Evolutionary conservation across 2,329 filamentous ascomycete species (phyloP).

Genomic region (Aspergillus jensenii): DNA sequence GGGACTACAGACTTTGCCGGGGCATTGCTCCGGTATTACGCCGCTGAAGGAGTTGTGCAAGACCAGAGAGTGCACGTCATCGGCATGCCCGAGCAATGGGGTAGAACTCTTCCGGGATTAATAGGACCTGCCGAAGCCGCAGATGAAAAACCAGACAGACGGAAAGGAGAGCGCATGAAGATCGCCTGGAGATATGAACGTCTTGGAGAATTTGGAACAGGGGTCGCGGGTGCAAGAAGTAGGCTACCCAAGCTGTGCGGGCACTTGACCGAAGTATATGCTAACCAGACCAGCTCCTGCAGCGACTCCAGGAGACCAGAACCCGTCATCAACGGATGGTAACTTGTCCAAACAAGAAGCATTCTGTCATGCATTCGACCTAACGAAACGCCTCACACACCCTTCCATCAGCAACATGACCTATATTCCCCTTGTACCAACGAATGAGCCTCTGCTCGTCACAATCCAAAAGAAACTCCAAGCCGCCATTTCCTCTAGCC

Average conservation of each 20-base stretch:
- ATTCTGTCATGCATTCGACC: slow-evolving; percentile 74
- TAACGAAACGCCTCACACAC: slow-evolving; percentile 64
- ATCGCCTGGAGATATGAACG: slow-evolving; percentile 98
- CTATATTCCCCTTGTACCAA: slow-evolving; percentile 50
- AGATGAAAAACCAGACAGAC: slow-evolving; percentile 42
- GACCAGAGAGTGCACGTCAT: slow-evolving; percentile 86
- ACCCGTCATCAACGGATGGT: slow-evolving; percentile 38
- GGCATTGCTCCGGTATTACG: slow-evolving; percentile 80
- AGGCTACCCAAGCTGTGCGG: slow-evolving; percentile 30
- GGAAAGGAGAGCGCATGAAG: slow-evolving; percentile 80
- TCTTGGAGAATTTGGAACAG: slow-evolving; percentile 67
- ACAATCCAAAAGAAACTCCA: slow-evolving; percentile 62
- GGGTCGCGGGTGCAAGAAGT: slow-evolving; percentile 60
- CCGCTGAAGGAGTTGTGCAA: slow-evolving; percentile 88
- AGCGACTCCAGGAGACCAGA: slow-evolving; percentile 38
- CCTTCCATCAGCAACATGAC: slow-evolving; percentile 53
- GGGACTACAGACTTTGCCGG: slow-evolving; percentile 94
- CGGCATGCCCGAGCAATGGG: slow-evolving; percentile 77
- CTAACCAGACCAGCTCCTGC: slow-evolving; percentile 29
- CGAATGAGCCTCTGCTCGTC: slow-evolving; percentile 58
- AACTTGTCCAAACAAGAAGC: slow-evolving; percentile 30
- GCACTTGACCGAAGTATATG: neutral
- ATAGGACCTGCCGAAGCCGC: slow-evolving; percentile 50
- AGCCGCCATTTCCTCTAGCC: slow-evolving; percentile 56
- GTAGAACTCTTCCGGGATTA: slow-evolving; percentile 76